Evolutionary conservation across 306 rosid genomes (phyloP).

Genomic region (Betula pendula): DNA sequence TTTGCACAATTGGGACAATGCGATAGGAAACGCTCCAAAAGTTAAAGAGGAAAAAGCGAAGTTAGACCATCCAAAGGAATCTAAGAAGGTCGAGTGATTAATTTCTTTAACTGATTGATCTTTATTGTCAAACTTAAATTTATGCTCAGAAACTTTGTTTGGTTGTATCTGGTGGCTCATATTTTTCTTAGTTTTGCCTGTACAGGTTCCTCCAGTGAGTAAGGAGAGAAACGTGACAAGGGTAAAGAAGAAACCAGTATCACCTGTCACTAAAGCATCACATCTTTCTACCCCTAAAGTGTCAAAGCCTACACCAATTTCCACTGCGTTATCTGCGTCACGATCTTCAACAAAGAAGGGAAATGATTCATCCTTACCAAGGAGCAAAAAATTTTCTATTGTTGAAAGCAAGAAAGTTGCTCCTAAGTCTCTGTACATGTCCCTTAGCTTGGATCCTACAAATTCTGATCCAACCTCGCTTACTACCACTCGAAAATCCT

Average conservation of each 20-base stretch:
- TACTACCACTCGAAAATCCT: slow-evolving; percentile 54
- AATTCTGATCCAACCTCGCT: slow-evolving; percentile 49
- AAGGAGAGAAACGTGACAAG: slow-evolving; percentile 52
- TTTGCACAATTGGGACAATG: slow-evolving; percentile 39
- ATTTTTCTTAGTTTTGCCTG: slow-evolving; percentile 24
- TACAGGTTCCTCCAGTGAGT: slow-evolving; percentile 49
- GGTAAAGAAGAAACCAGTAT: slow-evolving; percentile 57
- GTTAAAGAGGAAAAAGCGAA: slow-evolving; percentile 43
- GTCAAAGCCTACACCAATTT: slow-evolving; percentile 47
- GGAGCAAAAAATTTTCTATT: slow-evolving; percentile 43
- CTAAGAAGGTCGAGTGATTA: slow-evolving; percentile 51
- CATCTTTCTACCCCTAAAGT: slow-evolving; percentile 53
- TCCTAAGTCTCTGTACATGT: slow-evolving; percentile 63
- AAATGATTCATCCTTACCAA: slow-evolving; percentile 41
- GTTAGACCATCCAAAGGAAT: slow-evolving; percentile 44
- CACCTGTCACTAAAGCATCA: slow-evolving; percentile 48
- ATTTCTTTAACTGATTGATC: slow-evolving; percentile 18
- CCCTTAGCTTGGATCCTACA: slow-evolving; percentile 59
- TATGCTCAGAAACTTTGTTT: slow-evolving; percentile 12
- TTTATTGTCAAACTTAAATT: slow-evolving; percentile 14
- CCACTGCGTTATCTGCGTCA: slow-evolving; percentile 35
- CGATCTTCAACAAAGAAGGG: slow-evolving; percentile 52
- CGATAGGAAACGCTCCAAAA: slow-evolving; percentile 42
- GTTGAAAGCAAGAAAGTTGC: slow-evolving; percentile 52
- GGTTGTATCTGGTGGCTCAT: slow-evolving; percentile 16